A percentile compares a stretch with the other conserved stretches of the same genome.
Conservation (phyloP, 106 monocot genomes). For the Phalaenopsis equestris region DNA sequence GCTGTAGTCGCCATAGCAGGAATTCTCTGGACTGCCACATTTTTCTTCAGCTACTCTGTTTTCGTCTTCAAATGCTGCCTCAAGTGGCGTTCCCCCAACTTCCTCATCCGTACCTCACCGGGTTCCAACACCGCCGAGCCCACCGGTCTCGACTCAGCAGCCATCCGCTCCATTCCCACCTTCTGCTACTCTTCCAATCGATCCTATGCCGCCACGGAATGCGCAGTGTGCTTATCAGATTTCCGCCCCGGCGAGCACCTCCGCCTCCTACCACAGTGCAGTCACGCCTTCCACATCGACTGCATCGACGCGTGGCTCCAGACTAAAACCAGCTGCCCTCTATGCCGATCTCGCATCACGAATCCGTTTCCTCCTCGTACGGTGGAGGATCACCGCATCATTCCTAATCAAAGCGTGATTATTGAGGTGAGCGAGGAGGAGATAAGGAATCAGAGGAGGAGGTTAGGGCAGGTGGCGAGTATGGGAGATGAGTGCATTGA, state of each 20-base stretch:
- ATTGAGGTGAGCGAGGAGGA: slow-evolving; percentile 21
- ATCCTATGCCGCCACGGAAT: not conserved
- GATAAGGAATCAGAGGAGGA: slow-evolving; percentile 10
- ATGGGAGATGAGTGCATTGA: slow-evolving; percentile 62
- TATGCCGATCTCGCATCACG: slow-evolving; percentile 12
- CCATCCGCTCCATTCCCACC: slow-evolving; percentile 23
- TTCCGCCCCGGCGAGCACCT: slow-evolving; percentile 13
- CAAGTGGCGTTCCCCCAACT: slow-evolving; percentile 10
- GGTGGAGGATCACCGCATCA: not conserved
- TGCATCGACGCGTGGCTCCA: slow-evolving; percentile 26
- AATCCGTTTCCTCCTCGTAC: not conserved
- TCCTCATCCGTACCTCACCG: not conserved
- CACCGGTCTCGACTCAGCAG: slow-evolving; percentile 19
- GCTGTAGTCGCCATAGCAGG: slow-evolving; percentile 18
- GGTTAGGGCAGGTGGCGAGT: slow-evolving; percentile 20
- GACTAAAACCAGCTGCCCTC: slow-evolving; percentile 15
- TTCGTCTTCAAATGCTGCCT: slow-evolving; percentile 35
- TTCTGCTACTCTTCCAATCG: slow-evolving; percentile 9
- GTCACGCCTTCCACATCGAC: slow-evolving; percentile 22
- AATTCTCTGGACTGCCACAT: slow-evolving; percentile 21
- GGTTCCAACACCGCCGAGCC: not conserved
- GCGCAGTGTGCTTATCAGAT: slow-evolving; percentile 17
- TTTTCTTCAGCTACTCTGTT: slow-evolving; percentile 32
- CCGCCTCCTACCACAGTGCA: slow-evolving; percentile 11
- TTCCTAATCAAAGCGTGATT: not conserved